These are phyloP conservation scores for Geranium incanum DNA, from an alignment of 441 rosid genomes.

Conservation along the genomic window DNA sequence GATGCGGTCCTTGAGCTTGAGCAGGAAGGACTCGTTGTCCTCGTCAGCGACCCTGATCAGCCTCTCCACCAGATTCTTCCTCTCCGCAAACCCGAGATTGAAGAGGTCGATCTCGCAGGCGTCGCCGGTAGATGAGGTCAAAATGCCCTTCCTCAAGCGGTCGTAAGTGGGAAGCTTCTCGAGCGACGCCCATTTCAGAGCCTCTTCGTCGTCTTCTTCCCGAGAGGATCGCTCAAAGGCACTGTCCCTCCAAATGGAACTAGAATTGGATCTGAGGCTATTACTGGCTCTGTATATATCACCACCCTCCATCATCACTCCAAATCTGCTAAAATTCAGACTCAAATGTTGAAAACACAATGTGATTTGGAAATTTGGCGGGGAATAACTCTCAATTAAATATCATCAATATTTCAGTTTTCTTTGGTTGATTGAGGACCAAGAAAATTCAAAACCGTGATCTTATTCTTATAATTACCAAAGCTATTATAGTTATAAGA, in stretches of 20 bases:
- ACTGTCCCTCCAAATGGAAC: conserved; percentile 32
- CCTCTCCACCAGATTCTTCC: conserved; percentile 40
- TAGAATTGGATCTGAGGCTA: conserved; percentile 26
- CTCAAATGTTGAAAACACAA: too few species aligned
- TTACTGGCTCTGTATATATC: conserved; percentile 23
- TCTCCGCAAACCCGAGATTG: conserved; percentile 45
- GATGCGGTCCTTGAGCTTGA: conserved; percentile 54
- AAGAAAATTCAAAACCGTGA: too few species aligned
- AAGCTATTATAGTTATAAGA: too few species aligned
- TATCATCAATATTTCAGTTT: too few species aligned
- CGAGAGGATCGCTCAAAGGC: conserved; percentile 29
- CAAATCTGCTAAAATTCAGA: too few species aligned
- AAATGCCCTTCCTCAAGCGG: conserved; percentile 53
- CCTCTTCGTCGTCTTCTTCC: conserved; percentile 61
- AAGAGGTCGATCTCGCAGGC: conserved; percentile 35
- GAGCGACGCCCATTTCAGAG: conserved; percentile 59
- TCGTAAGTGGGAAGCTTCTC: conserved; percentile 60
- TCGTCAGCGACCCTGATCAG: conserved; percentile 47
- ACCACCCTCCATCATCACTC: conserved; percentile 26
- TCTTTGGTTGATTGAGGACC: too few species aligned
- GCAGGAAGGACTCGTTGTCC: conserved; percentile 52
- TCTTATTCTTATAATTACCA: too few species aligned
- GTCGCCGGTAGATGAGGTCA: conserved; percentile 28
- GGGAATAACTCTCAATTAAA: too few species aligned
- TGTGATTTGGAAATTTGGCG: too few species aligned